phyloP scores from a whole-genome alignment of 352 stramenopile genomes.

The Peronospora farinosa region DNA sequence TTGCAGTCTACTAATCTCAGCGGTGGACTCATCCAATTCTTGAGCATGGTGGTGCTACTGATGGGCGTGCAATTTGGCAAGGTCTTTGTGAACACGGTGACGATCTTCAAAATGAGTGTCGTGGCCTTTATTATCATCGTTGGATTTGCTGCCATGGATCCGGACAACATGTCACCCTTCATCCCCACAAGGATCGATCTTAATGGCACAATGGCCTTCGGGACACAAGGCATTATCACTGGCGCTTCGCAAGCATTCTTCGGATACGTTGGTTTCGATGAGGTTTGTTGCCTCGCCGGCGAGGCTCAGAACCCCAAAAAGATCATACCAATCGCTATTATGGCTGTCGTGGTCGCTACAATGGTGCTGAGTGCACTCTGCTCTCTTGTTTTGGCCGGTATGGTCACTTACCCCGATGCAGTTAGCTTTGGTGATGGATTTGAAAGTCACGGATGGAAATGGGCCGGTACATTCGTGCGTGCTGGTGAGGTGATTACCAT shows the following conservation, averaged over 20 bases:
- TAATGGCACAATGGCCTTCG: slow-evolving; percentile 31
- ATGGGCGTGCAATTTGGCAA: slow-evolving; percentile 82
- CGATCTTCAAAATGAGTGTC: slow-evolving; percentile 61
- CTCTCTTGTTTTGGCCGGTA: slow-evolving; percentile 82
- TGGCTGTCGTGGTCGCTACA: slow-evolving; percentile 69
- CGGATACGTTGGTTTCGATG: slow-evolving; percentile 92
- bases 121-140: slow-evolving; percentile 87
- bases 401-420: slow-evolving; percentile 48
- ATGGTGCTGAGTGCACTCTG: slow-evolving; percentile 61
- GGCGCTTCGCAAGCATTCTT: slow-evolving; percentile 88
- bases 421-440: slow-evolving; percentile 49
- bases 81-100: slow-evolving; percentile 82
- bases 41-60: slow-evolving; percentile 62
- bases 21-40: slow-evolving; percentile 50
- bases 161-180: slow-evolving; percentile 83
- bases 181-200: slow-evolving; percentile 36
- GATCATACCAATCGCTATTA: slow-evolving; percentile 76
- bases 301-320: slow-evolving; percentile 73
- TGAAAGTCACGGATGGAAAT: slow-evolving; percentile 36
- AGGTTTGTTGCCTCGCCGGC: slow-evolving; percentile 85
- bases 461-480: slow-evolving; percentile 47
- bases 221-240: slow-evolving; percentile 63
- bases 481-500: slow-evolving; percentile 78
- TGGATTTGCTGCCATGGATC: slow-evolving; percentile 71
- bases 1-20: slow-evolving; percentile 42